phyloP scores from a whole-genome alignment of 805 yeast species.

The Diddensiella santjacobensis region DNA sequence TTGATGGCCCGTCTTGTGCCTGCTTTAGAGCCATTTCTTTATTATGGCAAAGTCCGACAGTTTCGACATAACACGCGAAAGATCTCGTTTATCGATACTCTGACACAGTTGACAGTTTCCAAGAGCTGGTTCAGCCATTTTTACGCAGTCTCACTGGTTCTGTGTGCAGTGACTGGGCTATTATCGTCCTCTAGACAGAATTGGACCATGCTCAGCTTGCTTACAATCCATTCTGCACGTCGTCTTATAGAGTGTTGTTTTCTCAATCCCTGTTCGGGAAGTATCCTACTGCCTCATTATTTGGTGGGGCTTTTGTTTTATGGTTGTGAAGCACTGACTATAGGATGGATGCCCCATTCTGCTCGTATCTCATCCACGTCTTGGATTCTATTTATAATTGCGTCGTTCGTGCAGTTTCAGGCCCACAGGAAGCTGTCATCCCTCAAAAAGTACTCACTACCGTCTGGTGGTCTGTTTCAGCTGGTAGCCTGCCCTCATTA shows the following conservation, averaged over 20 bases:
- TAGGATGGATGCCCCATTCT: slow-evolving; percentile 3
- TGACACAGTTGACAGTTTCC: slow-evolving; percentile 28
- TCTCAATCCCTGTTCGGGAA: slow-evolving; percentile 38
- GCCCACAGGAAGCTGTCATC: slow-evolving; percentile 49
- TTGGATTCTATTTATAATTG: slow-evolving; percentile 31
- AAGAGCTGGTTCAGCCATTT: slow-evolving; percentile 34
- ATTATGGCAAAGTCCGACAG: slow-evolving; percentile 30
- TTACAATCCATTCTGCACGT: slow-evolving; percentile 44
- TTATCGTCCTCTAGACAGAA: not conserved
- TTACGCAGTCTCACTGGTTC: slow-evolving; percentile 24
- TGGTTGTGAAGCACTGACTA: slow-evolving; percentile 1
- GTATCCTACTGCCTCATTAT: slow-evolving; percentile 58
- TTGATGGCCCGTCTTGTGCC: slow-evolving; percentile 4
- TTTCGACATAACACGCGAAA: not conserved
- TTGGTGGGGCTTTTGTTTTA: slow-evolving; percentile 55
- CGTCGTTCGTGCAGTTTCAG: slow-evolving; percentile 44
- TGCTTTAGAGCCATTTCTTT: slow-evolving; percentile 18
- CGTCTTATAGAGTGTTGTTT: slow-evolving; percentile 47
- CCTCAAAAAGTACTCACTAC: slow-evolving; percentile 52
- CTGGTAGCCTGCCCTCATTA: slow-evolving; percentile 59
- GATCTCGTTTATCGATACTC: slow-evolving; percentile 5
- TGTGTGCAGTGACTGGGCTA: slow-evolving; percentile 1
- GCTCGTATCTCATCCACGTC: slow-evolving; percentile 8
- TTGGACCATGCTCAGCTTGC: slow-evolving; percentile 17
- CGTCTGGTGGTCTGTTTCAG: slow-evolving; percentile 41